Base-by-base conservation (phyloP, 345 rosid genomes). In the Chamaenerion angustifolium region DNA sequence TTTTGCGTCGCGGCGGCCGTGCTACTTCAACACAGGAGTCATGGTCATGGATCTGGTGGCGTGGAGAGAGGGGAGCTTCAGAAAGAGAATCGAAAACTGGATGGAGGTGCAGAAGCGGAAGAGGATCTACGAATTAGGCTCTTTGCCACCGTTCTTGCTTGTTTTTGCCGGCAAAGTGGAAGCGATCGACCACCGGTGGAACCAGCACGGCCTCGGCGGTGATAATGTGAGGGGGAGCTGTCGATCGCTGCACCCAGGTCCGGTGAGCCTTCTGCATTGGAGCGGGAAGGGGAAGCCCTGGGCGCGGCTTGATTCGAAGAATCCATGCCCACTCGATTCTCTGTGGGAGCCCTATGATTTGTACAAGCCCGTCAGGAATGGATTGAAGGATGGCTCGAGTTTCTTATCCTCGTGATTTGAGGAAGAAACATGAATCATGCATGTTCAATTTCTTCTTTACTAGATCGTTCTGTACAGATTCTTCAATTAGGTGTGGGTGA, bases 191-290 rank as follows among this genome's bases (percentile, higher is more conserved):
- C 48, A 45, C 48, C 1, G 48, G 18, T 45, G 48, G 48, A 45
- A 45, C 48, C 48, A 45, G 48, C 48, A 45, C 48, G 48, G 48
- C 17, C 48, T 45, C 48, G 48, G 48, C 48, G 48, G 48, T 13
- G 48, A 45, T 14, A 45, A 45, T 17, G 48, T 12, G 17, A 45
- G 18, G 11, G 48, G 48, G 10, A 45, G 48, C 48, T 45, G 48
- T 14, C 48, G 48, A 14, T n/a, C 48, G 17, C 48, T 45, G 17
- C 48, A 45, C 16, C 48, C 14, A 17, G 48, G 48, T 17, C 48
- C 48, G 15, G 18, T 45, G 17, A 45, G 48, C 48, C 48, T 45
- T 9, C 48, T 45, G 16, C 48, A 45, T 17, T 45, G 48, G 48
- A 45, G 48, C 17, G 48, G 48, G 10, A 45, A 45, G 48, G 48